Base-by-base conservation (phyloP, 2,329 filamentous ascomycete species). In the Onygena corvina region DNA sequence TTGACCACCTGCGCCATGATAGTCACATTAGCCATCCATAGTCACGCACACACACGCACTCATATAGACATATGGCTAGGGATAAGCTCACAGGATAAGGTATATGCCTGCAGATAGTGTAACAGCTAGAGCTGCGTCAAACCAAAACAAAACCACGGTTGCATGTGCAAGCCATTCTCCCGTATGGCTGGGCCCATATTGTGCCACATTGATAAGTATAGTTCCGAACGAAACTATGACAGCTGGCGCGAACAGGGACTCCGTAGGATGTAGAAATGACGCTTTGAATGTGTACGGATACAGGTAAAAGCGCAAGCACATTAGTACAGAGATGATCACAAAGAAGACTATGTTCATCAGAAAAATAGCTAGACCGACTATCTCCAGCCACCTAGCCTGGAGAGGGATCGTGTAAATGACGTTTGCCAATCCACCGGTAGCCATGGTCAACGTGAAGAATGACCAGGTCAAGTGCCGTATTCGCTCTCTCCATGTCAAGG, bases 231-330 rank as follows among this genome's bases (percentile, higher is more conserved):
- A 86, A 50, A 84, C 79, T 7, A 74, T 68, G 3, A 72, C 78
- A 1, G 85, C 77, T 0, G 84, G 84, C 12, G 86, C 79, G 61
- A 90, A 92, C 0, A 90, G 71, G 7, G 79, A 83, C 61, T 93
- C 86, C 0, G 83, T 81, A 9, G 85, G 84, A 65, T 90, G 85
- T 4, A 79, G 70, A 52, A 92, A 83, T 0, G 83, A 86, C 11
- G 77, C 72, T 51, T 73, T 74, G 60, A 90, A 86, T 6, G 80
- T 85, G 14, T 80, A 77, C 0, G 83, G 83, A 50, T 81, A 80
- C 56, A 77, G 72, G 57, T 75, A 76, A 63, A 93, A 92, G 16
- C 85, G 77, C 7, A 80, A 66, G 7, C 76, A 72, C 31, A 90
- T 77, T 57, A 86, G 72, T 45, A 72, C 60, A 60, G 78, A 79